These are phyloP conservation scores for Dothiorella sarmentorum DNA, from an alignment of 2,329 filamentous ascomycete species.

Conservation along the genomic window DNA sequence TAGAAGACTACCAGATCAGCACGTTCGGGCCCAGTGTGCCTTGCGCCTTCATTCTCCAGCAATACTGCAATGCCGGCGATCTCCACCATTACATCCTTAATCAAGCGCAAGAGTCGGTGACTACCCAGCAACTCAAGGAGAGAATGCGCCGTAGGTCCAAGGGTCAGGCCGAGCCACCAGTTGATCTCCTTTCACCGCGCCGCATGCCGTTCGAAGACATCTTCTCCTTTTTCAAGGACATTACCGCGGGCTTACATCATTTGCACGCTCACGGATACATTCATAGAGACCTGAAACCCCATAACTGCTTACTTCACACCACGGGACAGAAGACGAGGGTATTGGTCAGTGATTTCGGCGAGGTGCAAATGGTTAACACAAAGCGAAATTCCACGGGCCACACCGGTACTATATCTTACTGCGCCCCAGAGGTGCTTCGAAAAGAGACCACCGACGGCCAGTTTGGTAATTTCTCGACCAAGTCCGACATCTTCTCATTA, in stretches of 20 bases:
- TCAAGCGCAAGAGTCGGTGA: slow-evolving; percentile 56
- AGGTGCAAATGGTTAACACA: slow-evolving; percentile 82
- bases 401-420: slow-evolving; percentile 96
- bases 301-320: slow-evolving; percentile 85
- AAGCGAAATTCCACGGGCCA: slow-evolving; percentile 85
- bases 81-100: slow-evolving; percentile 83
- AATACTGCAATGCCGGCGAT: slow-evolving; percentile 94
- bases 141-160: slow-evolving; percentile 79
- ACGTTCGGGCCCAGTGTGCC: slow-evolving; percentile 86
- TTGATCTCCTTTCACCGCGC: slow-evolving; percentile 50
- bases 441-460: slow-evolving; percentile 61
- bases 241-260: slow-evolving; percentile 86
- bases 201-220: slow-evolving; percentile 78
- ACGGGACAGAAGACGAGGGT: slow-evolving; percentile 70
- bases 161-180: slow-evolving; percentile 64
- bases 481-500: slow-evolving; percentile 96
- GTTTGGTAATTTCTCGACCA: slow-evolving; percentile 91
- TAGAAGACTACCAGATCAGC: slow-evolving; percentile 81
- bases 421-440: slow-evolving; percentile 86
- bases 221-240: slow-evolving; percentile 93
- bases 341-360: slow-evolving; percentile 95
- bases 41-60: slow-evolving; percentile 94
- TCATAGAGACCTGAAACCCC: slow-evolving; percentile 92
- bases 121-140: slow-evolving; percentile 84
- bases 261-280: slow-evolving; percentile 91